phyloP scores from a whole-genome alignment of 768 basidiomycete species.

The Sporobolomyces pararoseus region DNA sequence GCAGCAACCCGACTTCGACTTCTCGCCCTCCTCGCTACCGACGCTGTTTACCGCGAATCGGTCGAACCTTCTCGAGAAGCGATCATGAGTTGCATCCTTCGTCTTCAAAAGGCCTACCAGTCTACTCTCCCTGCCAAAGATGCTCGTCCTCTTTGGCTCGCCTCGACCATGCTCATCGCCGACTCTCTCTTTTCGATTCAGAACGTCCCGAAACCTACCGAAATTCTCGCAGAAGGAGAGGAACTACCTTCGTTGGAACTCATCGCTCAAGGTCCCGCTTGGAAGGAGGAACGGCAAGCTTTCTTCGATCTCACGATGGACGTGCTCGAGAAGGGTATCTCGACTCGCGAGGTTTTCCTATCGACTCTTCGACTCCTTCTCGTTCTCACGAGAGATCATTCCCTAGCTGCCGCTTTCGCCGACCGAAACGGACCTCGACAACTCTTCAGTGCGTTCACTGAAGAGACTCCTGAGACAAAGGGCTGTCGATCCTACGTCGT shows the following conservation, averaged over 20 bases:
- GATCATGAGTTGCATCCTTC: slow-evolving; percentile 39
- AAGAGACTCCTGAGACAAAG: slow-evolving; percentile 56
- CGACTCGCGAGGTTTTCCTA: slow-evolving; percentile 76
- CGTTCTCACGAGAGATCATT: slow-evolving; percentile 70
- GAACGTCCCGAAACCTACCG: slow-evolving; percentile 65
- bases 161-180: slow-evolving; percentile 75
- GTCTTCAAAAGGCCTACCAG: slow-evolving; percentile 28
- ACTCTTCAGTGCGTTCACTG: slow-evolving; percentile 65
- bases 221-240: slow-evolving; percentile 69
- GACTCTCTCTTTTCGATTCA: slow-evolving; percentile 75
- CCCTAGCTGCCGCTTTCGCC: slow-evolving; percentile 64
- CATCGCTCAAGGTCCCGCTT: slow-evolving; percentile 57
- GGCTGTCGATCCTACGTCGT: slow-evolving; percentile 78
- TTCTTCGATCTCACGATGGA: slow-evolving; percentile 74
- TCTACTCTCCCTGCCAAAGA: slow-evolving; percentile 44
- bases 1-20: slow-evolving; percentile 78
- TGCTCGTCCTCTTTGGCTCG: slow-evolving; percentile 75
- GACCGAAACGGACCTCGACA: slow-evolving; percentile 61
- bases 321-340: slow-evolving; percentile 61
- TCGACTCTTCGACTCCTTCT: slow-evolving; percentile 78
- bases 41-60: slow-evolving; percentile 55
- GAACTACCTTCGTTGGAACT: slow-evolving; percentile 50
- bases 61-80: slow-evolving; percentile 37
- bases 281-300: slow-evolving; percentile 60
- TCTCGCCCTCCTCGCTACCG: slow-evolving; percentile 74